A percentile compares a stretch with the other conserved stretches of the same genome.
Conservation (phyloP, 2,329 filamentous ascomycete genomes). For the Dendryphion nanum region DNA sequence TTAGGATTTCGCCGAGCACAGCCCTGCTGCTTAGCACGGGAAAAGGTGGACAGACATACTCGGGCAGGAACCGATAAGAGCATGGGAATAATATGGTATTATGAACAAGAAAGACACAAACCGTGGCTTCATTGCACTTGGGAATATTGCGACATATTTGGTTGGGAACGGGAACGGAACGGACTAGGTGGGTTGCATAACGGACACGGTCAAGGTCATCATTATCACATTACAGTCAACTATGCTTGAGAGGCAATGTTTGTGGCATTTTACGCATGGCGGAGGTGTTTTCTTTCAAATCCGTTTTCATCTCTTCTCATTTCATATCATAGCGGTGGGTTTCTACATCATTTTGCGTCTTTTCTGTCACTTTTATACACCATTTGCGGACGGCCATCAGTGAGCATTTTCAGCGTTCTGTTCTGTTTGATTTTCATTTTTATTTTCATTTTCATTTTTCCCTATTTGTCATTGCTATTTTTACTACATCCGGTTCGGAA, state of each 20-base stretch:
- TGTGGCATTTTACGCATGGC: slow-evolving; percentile 41
- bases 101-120: slow-evolving; percentile 4
- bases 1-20: slow-evolving; percentile 1
- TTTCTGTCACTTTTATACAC: slow-evolving; percentile 23
- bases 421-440: slow-evolving; percentile 5
- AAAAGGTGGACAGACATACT: slow-evolving; percentile 5
- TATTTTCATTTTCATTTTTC: slow-evolving; percentile 8
- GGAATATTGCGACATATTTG: slow-evolving; percentile 4
- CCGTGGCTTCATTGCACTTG: slow-evolving; percentile 3
- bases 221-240: slow-evolving; percentile 17
- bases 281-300: slow-evolving; percentile 19
- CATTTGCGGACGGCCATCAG: slow-evolving; percentile 23
- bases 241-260: slow-evolving; percentile 28
- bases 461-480: too few species aligned
- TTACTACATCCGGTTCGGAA: too few species aligned
- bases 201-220: slow-evolving; percentile 10
- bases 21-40: slow-evolving; percentile 3
- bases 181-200: background rate
- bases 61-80: slow-evolving; percentile 15
- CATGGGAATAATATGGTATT: slow-evolving; percentile 12
- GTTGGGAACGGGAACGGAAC: slow-evolving; percentile 9
- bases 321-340: slow-evolving; percentile 26
- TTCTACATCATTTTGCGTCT: slow-evolving; percentile 9
- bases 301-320: slow-evolving; percentile 8
- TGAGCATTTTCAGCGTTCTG: slow-evolving; percentile 24